Base-by-base conservation (phyloP, 768 basidiomycete genomes). In the Tulasnella sp. region DNA sequence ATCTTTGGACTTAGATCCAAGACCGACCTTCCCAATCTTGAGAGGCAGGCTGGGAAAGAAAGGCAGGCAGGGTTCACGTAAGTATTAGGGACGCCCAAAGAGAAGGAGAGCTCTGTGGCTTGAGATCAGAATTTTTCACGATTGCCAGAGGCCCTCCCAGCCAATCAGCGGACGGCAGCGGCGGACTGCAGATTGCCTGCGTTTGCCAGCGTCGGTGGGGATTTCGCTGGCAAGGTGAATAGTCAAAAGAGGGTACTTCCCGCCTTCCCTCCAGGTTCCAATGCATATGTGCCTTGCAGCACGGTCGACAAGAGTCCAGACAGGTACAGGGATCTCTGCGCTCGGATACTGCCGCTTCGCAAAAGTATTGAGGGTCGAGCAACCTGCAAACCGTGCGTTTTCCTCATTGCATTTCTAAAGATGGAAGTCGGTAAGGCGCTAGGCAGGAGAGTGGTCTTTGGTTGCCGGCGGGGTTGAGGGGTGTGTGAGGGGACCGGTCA, bases 41-140 rank as follows among this genome's bases (percentile, higher is more conserved):
- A 69, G 64, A 69, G 58, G 54, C 54, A n/a, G 64, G 64, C 6
- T 69, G 64, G 64, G 64, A 69, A 69, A 60, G 64, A 69, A 69
- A 69, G 64, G 64, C 64, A 37, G 34, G 34, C 12, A 69, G 64
- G 64, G 64, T 69, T 69, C 64, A 69, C 64, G 64, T 69, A 69
- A 69, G 4, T 6, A 69, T 69, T 34, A 31, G 64, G 64, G 31
- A 18, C 6, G 64, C 64, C 64, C 64, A 69, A 37, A 7, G 34
- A 1, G 64, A 69, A 69, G 64, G 64, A 69, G 64, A 69, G 64
- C 64, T 69, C 46, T 69, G 64, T 69, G 64, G 64, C 64, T 69
- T 69, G 54, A n/a, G 54, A 54, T 46, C 46, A 44, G 58, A 60
- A 22, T 4, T 28, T 24, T 22, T 24, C 58, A 60, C 58, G n/a